These are phyloP conservation scores for Incumbomyces lentus DNA, from an alignment of 2,329 filamentous ascomycete genomes.

Conservation along the genomic window DNA sequence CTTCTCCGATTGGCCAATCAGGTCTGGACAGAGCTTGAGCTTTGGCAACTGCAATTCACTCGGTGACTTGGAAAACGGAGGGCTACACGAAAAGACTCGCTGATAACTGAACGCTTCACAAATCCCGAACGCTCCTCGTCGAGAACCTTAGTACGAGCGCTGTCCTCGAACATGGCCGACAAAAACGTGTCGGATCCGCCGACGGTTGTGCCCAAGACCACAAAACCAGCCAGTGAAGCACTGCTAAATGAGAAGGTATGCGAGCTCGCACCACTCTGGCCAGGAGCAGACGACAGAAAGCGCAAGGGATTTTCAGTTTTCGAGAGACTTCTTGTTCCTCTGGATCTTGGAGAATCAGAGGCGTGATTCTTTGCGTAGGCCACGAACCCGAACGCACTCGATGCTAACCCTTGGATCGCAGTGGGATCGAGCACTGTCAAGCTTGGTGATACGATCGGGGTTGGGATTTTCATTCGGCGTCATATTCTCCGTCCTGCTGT, in stretches of 20 bases:
- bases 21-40: slow-evolving; percentile 2
- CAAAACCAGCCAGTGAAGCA: slow-evolving; percentile 85
- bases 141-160: too few species aligned
- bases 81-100: too few species aligned
- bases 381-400: background rate
- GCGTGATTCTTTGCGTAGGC: too few species aligned
- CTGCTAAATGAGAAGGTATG: slow-evolving; percentile 96
- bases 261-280: slow-evolving; percentile 7
- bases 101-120: too few species aligned
- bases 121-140: too few species aligned
- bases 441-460: slow-evolving; percentile 89
- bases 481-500: slow-evolving; percentile 95
- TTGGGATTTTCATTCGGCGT: slow-evolving; percentile 95
- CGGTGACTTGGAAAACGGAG: background rate
- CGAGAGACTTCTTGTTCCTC: too few species aligned
- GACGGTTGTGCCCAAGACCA: slow-evolving; percentile 57
- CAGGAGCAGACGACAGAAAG: background rate
- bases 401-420: slow-evolving; percentile 30
- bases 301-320: too few species aligned
- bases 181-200: slow-evolving; percentile 46
- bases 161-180: slow-evolving; percentile 43
- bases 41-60: slow-evolving; percentile 1
- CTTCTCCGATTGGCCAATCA: slow-evolving; percentile 4
- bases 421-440: slow-evolving; percentile 99
- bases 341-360: too few species aligned